Base-by-base conservation (phyloP, 257 asterid species). In the Jasminum sambac region DNA sequence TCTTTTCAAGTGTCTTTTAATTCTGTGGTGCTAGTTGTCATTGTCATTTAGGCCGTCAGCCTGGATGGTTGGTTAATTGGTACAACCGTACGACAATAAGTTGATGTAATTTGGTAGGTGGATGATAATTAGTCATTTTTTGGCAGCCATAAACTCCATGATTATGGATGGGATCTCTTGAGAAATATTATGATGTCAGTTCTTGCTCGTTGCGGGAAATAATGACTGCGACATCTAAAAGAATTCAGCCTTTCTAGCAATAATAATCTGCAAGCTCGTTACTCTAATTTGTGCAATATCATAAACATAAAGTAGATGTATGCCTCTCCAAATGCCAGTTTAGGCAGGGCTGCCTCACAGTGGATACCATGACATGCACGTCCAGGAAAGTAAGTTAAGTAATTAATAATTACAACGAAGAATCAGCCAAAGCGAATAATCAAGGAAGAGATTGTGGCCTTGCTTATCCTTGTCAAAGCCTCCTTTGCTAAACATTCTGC, bases 401-500 rank as follows among this genome's bases (percentile, higher is more conserved):
- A 50, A 50, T 50, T 5, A 2, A 50, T 50, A 6, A 50, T 50
- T 9, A 17, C n/a, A 11, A 50, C 17, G 24, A 50, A 6, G 70
- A 73, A 36, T 80, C 75, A 80, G 23, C 79, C 84, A 71, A 88
- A 86, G 60, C 90, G 78, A 67, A 88, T 86, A 63, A 88, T 70
- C 63, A 88, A 75, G 75, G 87, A 86, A 40, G 95, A 81, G 64
- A 88, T 79, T 26, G 50, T 79, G 80, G 63, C 82, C 75, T 57
- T 86, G 83, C 82, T 79, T 90, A 72, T 84, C 80, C 91, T 82
- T 62, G 66, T 68, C 36, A 77, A 36, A 8, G 95, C 95, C 72
- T 88, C 91, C 55, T 76, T 82, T 13, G 89, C 90, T 69, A 88
- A 80, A 52, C 88, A 84, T 61, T 86, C 87, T 19, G 91, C 88